Evolutionary conservation across 1,284 basidiomycete species (phyloP), one percentile per base, ranked within the genome.

Genomic region (Golubevia pallescens): DNA sequence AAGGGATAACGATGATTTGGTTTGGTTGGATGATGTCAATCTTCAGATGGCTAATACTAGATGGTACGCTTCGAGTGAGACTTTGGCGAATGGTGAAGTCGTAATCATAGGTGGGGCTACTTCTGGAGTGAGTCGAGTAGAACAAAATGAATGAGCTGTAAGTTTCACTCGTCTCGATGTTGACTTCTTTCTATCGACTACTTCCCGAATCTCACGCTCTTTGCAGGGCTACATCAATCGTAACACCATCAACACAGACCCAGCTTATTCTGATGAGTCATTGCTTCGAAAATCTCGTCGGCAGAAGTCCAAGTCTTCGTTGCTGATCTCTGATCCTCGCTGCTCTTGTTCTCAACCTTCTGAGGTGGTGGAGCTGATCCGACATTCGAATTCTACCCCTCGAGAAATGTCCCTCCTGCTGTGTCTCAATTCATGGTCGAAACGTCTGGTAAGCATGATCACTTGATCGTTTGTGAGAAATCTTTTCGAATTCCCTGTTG

Each of bases 61-160:
- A n/a, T 84, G 82, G 82, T 84, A 84, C 55, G 80, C 82, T 1
- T 78, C 74, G 65, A 76, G 81, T 63, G 82, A 84, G 68, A 70
- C 68, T n/a, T 65, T 83, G 42, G 72, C 77, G 3, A 80, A 83
- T 48, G 82, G 82, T 8, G 77, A 72, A 32, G 73, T 81, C 28
- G 58, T 84, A 48, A 62, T 84, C 28, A 72, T 84, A 61, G 81
- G 81, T 5, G 82, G 82, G 55, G 74, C 79, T 54, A 68, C 63
- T 23, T 71, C 67, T 20, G 82, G 82, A 81, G 1, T 85, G 76
- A 70, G 34, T 38, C 10, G 34, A 5, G 5, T 4, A 38, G 5
- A 38, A 38, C 3, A 38, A 38, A 38, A 38, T 5, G 34, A 10
- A n/a, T n/a, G n/a, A n/a, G n/a, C n/a, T n/a, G n/a, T n/a, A n/a